Conservation (phyloP, 441 rosid species). For the Bocquillonia castaneifolia region DNA sequence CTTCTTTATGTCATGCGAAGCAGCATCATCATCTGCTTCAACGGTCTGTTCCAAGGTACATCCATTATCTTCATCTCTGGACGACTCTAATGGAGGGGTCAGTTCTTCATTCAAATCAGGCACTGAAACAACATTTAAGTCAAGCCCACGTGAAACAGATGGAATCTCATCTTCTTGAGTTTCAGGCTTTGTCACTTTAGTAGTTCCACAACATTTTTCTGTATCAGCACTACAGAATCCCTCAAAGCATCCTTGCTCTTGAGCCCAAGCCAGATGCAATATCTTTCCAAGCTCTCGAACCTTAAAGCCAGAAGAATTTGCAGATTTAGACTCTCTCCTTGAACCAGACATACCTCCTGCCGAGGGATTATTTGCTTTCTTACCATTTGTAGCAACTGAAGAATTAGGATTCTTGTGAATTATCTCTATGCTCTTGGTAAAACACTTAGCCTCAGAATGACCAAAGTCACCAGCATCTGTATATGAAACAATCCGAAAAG, state of each 20-base stretch:
- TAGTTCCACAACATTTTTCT: slow-evolving; percentile 54
- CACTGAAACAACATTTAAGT: slow-evolving; percentile 73
- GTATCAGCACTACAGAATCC: slow-evolving; percentile 57
- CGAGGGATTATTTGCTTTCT: slow-evolving; percentile 32
- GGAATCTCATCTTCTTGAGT: slow-evolving; percentile 39
- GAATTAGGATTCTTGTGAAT: slow-evolving; percentile 38
- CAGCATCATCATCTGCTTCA: slow-evolving; percentile 77
- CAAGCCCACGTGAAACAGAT: slow-evolving; percentile 53
- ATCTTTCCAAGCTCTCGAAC: slow-evolving; percentile 70
- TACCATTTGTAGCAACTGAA: slow-evolving; percentile 27
- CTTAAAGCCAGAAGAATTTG: slow-evolving; percentile 55
- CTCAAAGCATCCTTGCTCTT: slow-evolving; percentile 64
- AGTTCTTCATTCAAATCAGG: slow-evolving; percentile 93
- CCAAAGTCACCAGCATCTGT: slow-evolving; percentile 65
- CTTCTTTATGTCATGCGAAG: slow-evolving; percentile 58
- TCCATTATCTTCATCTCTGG: slow-evolving; percentile 85
- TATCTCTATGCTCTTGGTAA: slow-evolving; percentile 81
- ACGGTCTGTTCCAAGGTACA: slow-evolving; percentile 54
- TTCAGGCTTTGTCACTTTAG: slow-evolving; percentile 35
- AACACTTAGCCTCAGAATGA: slow-evolving; percentile 83
- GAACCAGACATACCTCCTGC: slow-evolving; percentile 44
- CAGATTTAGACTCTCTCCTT: slow-evolving; percentile 31
- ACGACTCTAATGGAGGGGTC: slow-evolving; percentile 73
- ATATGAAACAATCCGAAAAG: slow-evolving; percentile 69
- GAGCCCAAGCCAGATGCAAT: slow-evolving; percentile 62